Evolutionary conservation across 2,329 filamentous ascomycete species (phyloP), one percentile per base, ranked within the genome.

Genomic region (Fusarium sp.): DNA sequence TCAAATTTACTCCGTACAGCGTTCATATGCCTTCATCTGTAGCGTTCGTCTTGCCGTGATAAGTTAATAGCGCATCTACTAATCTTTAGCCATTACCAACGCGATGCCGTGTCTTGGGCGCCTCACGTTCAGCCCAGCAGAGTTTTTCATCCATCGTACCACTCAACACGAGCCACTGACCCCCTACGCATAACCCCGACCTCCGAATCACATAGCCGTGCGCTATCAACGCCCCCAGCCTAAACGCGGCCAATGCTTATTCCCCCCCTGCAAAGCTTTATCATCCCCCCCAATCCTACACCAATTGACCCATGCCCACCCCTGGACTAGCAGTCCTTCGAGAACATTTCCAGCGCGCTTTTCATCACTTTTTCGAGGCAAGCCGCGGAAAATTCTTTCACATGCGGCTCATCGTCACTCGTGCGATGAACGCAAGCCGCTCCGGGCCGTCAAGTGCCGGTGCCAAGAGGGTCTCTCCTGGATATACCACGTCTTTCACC

Each of bases 291-390:
- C 43, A 17, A 43, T 32, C 55, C 59, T 27, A 19, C 27, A 25
- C 44, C 54, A 56, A 64, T 41, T 56, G 43, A 37, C 14, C 8
- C 17, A 30, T 23, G 50, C 30, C 57, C 59, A 43, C 56, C 61
- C 65, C 66, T 62, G 65, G 61, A 23, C 23, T 57, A 54, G 49
- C 17, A 20, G 6, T 44, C 66, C 66, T 68, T 68, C 66, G 51
- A 68, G 66, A 68, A 68, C 52, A 62, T 54, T 68, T 68, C 66
- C 35, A 64, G 50, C 35, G 41, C 32, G 14, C 23, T 27, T 35
- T 25, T 44, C n/a, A 19, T 43, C 6, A 20, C 15, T 61, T n/a
- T n/a, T 30, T 30, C 11, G 27, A 43, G 64, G 37, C 45, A 65
- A 55, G 60, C 52, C 10, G 10, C 27, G 20, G 50, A 41, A 59